Base-by-base conservation (phyloP, 306 rosid species). In the Gillenia trifoliata region DNA sequence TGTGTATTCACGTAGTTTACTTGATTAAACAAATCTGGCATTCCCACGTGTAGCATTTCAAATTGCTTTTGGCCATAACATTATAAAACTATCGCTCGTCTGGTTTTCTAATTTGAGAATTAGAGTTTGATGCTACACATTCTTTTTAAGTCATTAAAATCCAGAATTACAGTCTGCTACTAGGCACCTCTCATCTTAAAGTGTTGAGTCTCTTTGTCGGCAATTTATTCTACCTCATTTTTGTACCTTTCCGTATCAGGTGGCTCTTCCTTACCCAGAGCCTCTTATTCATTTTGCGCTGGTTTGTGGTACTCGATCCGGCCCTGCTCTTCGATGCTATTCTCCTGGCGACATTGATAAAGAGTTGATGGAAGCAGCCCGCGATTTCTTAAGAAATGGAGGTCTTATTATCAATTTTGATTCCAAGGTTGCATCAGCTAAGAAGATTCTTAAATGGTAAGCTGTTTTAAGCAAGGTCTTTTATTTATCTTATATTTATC, bases 241-340 rank as follows among this genome's bases (percentile, higher is more conserved):
- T 36, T 19, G 67, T 73, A 47, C 72, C 60, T 64, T 68, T 76
- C 47, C 57, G 11, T 75, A 60, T 55, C 83, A 91, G 98, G 87
- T 83, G 71, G 93, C 96, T 59, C 94, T 93, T 76, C 94, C 94
- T 75, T 91, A 88, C 75, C 72, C 91, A 22, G 98, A 93, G 83
- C 96, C 97, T 81, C 91, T 93, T 67, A 79, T 87, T 80, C 98
- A 93, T 82, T 89, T 91, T 81, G 90, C 94, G 8, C 81, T 91
- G 76, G 94, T 84, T 34, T 82, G 78, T 66, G 97, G 96, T 60
- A 89, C 91, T 70, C 96, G 89, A 75, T 89, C 91, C 60, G 92
- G 96, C 52, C 97, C 96, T 64, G 83, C 86, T 50, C 89, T 93
- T 64, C 82, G 87, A 71, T 91, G 92, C 84, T 93, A 91, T 78